Base-by-base conservation (phyloP, 345 rosid species). In the Melaleuca quinquenervia region DNA sequence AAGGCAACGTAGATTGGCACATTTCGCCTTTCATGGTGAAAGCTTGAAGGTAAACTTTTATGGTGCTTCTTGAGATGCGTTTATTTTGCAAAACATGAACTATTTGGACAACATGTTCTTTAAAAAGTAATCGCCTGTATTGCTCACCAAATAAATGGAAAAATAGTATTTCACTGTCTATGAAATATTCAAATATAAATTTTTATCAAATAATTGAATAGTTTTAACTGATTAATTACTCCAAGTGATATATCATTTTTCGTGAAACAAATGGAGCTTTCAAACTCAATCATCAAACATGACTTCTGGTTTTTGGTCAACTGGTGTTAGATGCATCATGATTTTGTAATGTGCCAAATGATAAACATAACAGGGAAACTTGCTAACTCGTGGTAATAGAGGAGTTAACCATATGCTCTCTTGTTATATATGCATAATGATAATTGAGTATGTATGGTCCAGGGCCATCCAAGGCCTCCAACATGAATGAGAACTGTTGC, bases 11-110 rank as follows among this genome's bases (percentile, higher is more conserved):
- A 92, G 90, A 84, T 85, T 92, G 45, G 92, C 94, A 44, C 90
- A 89, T 83, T 88, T 87, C 26, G 91, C 92, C 52, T 93, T 93
- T 86, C 92, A 90, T 88, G 90, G 90, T 2, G 91, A 93, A 56
- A 83, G 88, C 88, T 87, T 93, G 85, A 90, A 87, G 82, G 92
- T 90, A 88, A 50, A 29, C 7, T 60, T n/a, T n/a, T 13, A 27
- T 60, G 36, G 8, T 12, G 8, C 36, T 60, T 41, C 41, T 41
- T 41, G 41, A 41, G 41, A 41, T 41, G 41, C 41, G 41, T 41
- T 41, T 41, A 41, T 41, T 41, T 41, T 4, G 41, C 41, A 41
- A 41, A 41, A 41, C 41, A 41, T 41, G 41, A 41, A 41, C 4
- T 41, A 41, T 41, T 41, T 41, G 41, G 41, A 41, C 41, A 41